Evolutionary conservation across 2,329 filamentous ascomycete genomes (phyloP).

Genomic region (Colletotrichum neosansevieriae): DNA sequence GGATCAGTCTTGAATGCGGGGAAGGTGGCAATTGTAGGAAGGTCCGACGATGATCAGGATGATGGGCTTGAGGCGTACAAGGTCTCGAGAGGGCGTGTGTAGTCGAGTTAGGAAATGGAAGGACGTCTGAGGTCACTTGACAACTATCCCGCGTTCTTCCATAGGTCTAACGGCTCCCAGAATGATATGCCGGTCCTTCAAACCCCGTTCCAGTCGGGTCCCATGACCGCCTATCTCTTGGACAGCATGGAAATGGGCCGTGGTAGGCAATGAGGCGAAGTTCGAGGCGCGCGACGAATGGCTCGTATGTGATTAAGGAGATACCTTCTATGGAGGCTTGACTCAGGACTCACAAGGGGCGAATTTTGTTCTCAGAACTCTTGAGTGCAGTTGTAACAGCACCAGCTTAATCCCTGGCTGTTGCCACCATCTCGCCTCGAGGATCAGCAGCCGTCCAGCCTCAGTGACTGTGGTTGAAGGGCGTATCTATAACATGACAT

Average conservation of each 20-base stretch:
- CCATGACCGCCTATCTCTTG: constrained; percentile 24
- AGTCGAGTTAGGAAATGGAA: constrained; percentile 34
- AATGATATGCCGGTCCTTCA: constrained; percentile 14
- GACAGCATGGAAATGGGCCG: constrained; percentile 8
- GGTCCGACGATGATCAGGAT: constrained; percentile 22
- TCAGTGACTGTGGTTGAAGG: neutral
- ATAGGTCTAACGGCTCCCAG: neutral
- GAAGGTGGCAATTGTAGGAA: constrained; percentile 38
- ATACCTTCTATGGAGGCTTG: constrained; percentile 7
- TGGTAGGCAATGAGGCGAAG: constrained; percentile 11
- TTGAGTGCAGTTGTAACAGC: neutral
- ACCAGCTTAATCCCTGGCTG: neutral
- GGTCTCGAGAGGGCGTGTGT: constrained; percentile 6
- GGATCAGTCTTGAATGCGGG: constrained; percentile 23
- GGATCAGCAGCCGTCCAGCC: neutral
- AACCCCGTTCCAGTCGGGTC: constrained; percentile 14
- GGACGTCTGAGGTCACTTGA: constrained; percentile 31
- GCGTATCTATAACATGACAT: neutral
- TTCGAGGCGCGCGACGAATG: neutral
- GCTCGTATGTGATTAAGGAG: neutral
- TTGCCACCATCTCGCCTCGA: neutral
- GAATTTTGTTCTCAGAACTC: neutral
- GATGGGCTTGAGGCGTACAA: constrained; percentile 11
- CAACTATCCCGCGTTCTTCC: neutral
- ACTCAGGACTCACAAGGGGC: constrained; percentile 23